Base-by-base conservation (phyloP, 129 eudicot species). In the Sambucus nigra region DNA sequence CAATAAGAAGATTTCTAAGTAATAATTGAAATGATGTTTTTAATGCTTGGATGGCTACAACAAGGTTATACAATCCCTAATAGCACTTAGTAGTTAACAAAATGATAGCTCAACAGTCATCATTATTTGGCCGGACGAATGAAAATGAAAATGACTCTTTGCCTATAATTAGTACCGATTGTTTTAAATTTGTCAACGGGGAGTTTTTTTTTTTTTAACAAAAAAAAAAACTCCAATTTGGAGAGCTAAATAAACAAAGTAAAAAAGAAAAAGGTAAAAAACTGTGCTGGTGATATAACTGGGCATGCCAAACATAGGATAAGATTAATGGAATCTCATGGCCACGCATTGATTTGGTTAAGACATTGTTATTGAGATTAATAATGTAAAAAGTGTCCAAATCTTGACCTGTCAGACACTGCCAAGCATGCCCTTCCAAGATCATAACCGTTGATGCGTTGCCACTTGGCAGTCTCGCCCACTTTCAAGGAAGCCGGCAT, bases 401-500 rank as follows among this genome's bases (percentile, higher is more conserved):
- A 64, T 45, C 42, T 62, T 40, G 65, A 59, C 73, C 47, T 69
- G 74, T 70, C 58, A 71, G 76, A 63, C 77, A 68, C 66, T 41
- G 82, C 80, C 79, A 70, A 65, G 65, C 72, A 73, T 47, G 67
- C 56, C 73, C 70, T 69, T 74, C 76, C 74, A 76, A 47, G 42
- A 40, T 23, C 42, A 16, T 14, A 39, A 17, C 55, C 33, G 9
- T 51, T 19, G 54, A 57, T 56, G 53, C 51, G 40, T 21, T 51
- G 55, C 75, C 83, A 83, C 77, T 69, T 83, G 83, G 83, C 74
- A 3, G 67, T 38, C 40, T 39, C 33, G 46, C 51, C 69, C 68
- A 71, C 70, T 61, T 75, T 53, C 72, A 12, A 52, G 75, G 72
- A 59, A 55, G 80, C 79, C 85, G 77, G 83, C 77, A 61, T 40